Percentiles rank a stretch among this genome's conserved stretches.
Conservation (phyloP, 805 yeast species). For the Candida glaebosa region DNA sequence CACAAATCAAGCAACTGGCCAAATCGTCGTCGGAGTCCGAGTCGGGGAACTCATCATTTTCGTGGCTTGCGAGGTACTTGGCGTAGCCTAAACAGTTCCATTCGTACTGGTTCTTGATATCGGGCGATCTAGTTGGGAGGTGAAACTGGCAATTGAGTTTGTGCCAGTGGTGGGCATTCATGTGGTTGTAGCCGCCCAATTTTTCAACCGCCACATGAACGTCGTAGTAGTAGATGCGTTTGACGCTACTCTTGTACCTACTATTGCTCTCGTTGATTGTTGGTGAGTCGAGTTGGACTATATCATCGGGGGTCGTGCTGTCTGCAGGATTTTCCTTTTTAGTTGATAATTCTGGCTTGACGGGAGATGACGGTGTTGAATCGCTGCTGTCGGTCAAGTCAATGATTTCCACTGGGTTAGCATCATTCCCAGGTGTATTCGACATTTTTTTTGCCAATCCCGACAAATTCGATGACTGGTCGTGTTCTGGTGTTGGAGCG, state of each 20-base stretch:
- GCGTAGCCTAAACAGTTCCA: conserved; percentile 29
- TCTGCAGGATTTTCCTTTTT: background rate
- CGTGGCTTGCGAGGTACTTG: conserved; percentile 22
- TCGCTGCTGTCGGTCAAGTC: background rate
- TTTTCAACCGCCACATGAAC: conserved; percentile 32
- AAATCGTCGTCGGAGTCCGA: conserved; percentile 27
- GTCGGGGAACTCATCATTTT: conserved; percentile 29
- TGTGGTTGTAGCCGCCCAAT: conserved; percentile 16
- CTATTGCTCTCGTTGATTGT: too few species aligned
- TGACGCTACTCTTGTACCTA: background rate
- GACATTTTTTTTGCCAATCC: background rate
- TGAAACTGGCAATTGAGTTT: conserved; percentile 22
- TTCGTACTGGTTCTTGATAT: conserved; percentile 23
- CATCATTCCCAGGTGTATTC: background rate
- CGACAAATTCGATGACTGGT: background rate
- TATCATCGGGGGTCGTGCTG: too few species aligned
- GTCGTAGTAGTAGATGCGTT: conserved; percentile 34
- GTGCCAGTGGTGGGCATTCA: conserved; percentile 19
- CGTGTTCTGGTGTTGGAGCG: too few species aligned
- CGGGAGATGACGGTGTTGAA: too few species aligned
- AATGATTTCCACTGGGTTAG: background rate
- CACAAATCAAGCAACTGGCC: conserved; percentile 49
- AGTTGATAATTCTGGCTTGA: too few species aligned
- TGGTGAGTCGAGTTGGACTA: too few species aligned
- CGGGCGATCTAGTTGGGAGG: conserved; percentile 12